Base-by-base conservation (phyloP, 495 filamentous ascomycete genomes). In the Rhypophila decipiens region DNA sequence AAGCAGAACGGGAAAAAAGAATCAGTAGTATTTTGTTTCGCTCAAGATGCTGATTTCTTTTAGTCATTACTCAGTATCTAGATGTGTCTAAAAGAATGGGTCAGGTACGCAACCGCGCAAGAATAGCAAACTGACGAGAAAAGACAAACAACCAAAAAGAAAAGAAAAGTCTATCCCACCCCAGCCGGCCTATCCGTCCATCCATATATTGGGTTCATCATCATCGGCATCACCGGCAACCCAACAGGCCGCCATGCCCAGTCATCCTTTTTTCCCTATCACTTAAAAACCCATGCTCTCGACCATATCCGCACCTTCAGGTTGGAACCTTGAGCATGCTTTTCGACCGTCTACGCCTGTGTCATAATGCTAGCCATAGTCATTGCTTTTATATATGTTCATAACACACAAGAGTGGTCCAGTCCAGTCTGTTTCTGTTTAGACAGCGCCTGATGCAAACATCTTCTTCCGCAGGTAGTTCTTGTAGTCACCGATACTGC, bases 391-490 rank as follows among this genome's bases (percentile, higher is more conserved):
- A 15, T 42, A 18, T 17, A n/a, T 47, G 13, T 7, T 48, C 13
- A 46, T 23, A 17, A 35, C 36, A 42, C 23, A 7, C 33, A 23
- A 23, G 17, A 36, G 3, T 12, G 10, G 5, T 13, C 34, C 29
- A 27, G 13, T 27, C n/a, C n/a, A n/a, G n/a, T n/a, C n/a, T n/a
- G n/a, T n/a, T n/a, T n/a, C 33, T 18, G 22, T 42, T 73, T 79
- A 86, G 47, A 86, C 80, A 23, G 77, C 78, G 45, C 82, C 82
- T 2, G 72, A 58, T 5, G 75, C 63, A 55, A 71, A 56, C 93
- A 99, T 97, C 86, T 97, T 97, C 85, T 97, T 96, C 56, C 90
- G 85, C 59, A 99, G 79, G 70, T 95, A 79, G 68, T 91, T 89
- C 87, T 99, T 99, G 85, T 99, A 99, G 44, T 87, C 76, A 49